Conservation (phyloP, 2,329 filamentous ascomycete genomes). For the Colletotrichum chlorophyti region DNA sequence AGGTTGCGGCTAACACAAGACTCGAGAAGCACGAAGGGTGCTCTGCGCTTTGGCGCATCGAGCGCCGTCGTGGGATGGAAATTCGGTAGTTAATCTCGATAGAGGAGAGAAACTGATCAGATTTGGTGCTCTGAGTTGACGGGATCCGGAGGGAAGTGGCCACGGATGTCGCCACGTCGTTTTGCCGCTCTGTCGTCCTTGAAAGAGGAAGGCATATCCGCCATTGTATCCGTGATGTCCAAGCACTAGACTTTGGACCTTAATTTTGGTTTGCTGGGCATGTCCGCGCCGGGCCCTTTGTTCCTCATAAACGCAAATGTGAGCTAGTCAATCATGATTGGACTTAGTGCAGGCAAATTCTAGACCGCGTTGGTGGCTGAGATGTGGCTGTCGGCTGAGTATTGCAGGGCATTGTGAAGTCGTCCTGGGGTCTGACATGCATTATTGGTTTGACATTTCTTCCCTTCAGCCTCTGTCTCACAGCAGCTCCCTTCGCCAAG, state of each 20-base stretch:
- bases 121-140: background rate
- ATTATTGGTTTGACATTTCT: no score
- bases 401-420: slow-evolving; percentile 1
- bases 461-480: no score
- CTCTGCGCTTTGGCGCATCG: background rate
- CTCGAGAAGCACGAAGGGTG: background rate
- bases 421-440: no score
- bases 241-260: background rate
- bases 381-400: slow-evolving; percentile 9
- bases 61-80: slow-evolving; percentile 2
- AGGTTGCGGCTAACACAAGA: background rate
- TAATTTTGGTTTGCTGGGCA: background rate
- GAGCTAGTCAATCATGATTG: no score
- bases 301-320: no score
- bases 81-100: background rate
- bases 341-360: background rate
- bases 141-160: background rate
- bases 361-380: slow-evolving; percentile 4
- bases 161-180: slow-evolving; percentile 7
- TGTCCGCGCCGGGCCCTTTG: background rate
- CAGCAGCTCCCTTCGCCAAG: no score
- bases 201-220: slow-evolving; percentile 6
- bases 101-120: background rate
- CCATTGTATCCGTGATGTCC: background rate
- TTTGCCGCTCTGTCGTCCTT: background rate